Evolutionary conservation across 208 protist genomes (phyloP).

Genomic region (Jaenimonas drosophilae): DNA sequence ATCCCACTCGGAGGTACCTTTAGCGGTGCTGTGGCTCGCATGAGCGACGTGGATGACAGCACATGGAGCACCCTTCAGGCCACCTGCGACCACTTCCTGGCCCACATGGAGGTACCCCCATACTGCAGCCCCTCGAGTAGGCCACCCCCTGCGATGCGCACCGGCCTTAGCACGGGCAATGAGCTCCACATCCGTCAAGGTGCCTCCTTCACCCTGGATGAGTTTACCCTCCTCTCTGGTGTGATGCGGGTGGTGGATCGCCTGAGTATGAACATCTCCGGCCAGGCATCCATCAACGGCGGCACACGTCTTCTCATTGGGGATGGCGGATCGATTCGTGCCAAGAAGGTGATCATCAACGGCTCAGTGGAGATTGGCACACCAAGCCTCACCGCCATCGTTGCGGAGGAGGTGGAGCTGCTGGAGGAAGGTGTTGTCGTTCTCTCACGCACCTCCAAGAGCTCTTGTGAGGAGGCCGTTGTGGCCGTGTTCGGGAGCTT

Average conservation of each 20-base stretch:
- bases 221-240: slow-evolving; percentile 17
- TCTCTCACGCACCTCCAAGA: too few relatives aligned
- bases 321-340: too few relatives aligned
- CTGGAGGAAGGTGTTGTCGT: too few relatives aligned
- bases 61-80: too few relatives aligned
- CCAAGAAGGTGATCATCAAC: too few relatives aligned
- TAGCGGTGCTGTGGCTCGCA: slow-evolving; percentile 16
- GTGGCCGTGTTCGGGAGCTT: too few relatives aligned
- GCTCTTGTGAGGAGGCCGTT: too few relatives aligned
- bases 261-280: slow-evolving; percentile 5
- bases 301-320: too few relatives aligned
- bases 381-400: too few relatives aligned
- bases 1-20: slow-evolving; percentile 29
- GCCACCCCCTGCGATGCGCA: slow-evolving; percentile 6
- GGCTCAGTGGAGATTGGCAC: too few relatives aligned
- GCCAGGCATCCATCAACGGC: too few relatives aligned
- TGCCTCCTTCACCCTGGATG: slow-evolving; percentile 21
- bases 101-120: slow-evolving; percentile 3
- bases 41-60: slow-evolving; percentile 17
- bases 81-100: slow-evolving; percentile 8
- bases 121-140: slow-evolving; percentile 7
- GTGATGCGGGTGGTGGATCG: slow-evolving; percentile 14
- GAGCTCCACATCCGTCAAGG: slow-evolving; percentile 24
- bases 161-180: slow-evolving; percentile 22
- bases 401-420: too few relatives aligned